These are phyloP conservation scores for Penicillium sclerotigenum DNA, from an alignment of 2,329 filamentous ascomycete genomes.

Conservation along the genomic window DNA sequence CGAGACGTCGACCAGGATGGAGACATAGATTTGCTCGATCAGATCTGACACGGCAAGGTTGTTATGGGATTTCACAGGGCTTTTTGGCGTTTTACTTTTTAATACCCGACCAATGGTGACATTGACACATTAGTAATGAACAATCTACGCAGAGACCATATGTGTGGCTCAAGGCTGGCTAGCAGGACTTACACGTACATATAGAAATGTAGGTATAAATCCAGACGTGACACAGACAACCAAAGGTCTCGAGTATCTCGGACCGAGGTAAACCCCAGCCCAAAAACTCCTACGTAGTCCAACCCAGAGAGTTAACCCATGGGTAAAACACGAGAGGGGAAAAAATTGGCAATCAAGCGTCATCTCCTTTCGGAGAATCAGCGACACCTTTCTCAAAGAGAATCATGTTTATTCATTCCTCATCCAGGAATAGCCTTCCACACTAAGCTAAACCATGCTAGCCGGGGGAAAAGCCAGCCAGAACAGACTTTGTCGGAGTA, in stretches of 20 bases:
- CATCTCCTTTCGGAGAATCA: constrained; percentile 69
- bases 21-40: constrained; percentile 50
- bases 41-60: constrained; percentile 32
- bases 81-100: constrained; percentile 16
- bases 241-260: constrained; percentile 10
- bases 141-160: constrained; percentile 21
- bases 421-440: constrained; percentile 30
- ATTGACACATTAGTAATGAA: constrained; percentile 10
- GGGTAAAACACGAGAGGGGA: constrained; percentile 25
- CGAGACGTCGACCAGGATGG: constrained; percentile 30
- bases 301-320: constrained; percentile 8
- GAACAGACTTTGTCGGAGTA: constrained; percentile 24
- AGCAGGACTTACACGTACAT: not conserved
- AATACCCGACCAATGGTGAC: constrained; percentile 19
- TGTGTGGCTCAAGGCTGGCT: not conserved
- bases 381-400: constrained; percentile 75
- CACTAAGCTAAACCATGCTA: constrained; percentile 29
- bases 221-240: constrained; percentile 5
- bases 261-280: not conserved
- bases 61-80: constrained; percentile 10
- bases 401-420: constrained; percentile 43
- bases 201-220: not conserved
- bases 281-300: constrained; percentile 24
- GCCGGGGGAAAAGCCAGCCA: constrained; percentile 27
- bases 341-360: constrained; percentile 87